Conservation (phyloP, 2,329 filamentous ascomycete genomes). For the Coleophoma cylindrospora region DNA sequence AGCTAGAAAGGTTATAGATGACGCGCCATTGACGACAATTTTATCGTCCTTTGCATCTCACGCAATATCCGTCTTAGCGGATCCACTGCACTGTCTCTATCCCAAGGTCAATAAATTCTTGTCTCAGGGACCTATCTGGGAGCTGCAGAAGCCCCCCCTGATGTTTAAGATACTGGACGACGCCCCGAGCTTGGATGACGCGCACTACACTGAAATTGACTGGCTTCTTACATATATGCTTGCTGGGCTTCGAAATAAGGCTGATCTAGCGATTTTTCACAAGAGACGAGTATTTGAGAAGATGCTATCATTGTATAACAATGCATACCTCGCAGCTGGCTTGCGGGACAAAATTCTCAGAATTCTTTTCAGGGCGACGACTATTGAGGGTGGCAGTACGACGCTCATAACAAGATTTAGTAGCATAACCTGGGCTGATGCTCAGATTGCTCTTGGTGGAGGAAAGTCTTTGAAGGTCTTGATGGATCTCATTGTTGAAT, state of each 20-base stretch:
- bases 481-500: constrained; percentile 54
- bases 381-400: constrained; percentile 67
- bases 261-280: constrained; percentile 57
- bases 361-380: constrained; percentile 63
- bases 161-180: constrained; percentile 57
- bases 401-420: constrained; percentile 77
- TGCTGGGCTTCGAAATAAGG: constrained; percentile 54
- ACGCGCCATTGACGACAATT: constrained; percentile 62
- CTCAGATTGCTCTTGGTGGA: constrained; percentile 44
- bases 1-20: constrained; percentile 46
- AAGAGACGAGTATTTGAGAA: constrained; percentile 68
- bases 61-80: constrained; percentile 63
- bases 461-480: constrained; percentile 47
- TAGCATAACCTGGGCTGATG: constrained; percentile 68
- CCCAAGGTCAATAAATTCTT: constrained; percentile 83
- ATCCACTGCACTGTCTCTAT: constrained; percentile 79
- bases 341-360: constrained; percentile 52
- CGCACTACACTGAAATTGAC: constrained; percentile 64
- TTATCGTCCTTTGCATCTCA: constrained; percentile 71
- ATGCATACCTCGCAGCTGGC: constrained; percentile 51
- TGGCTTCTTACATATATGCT: constrained; percentile 73
- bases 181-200: constrained; percentile 67
- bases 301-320: constrained; percentile 63
- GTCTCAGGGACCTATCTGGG: constrained; percentile 73
- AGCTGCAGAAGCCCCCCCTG: constrained; percentile 67